Base-by-base conservation (phyloP, 805 yeast species). In the Zygotorulaspora sp. region DNA sequence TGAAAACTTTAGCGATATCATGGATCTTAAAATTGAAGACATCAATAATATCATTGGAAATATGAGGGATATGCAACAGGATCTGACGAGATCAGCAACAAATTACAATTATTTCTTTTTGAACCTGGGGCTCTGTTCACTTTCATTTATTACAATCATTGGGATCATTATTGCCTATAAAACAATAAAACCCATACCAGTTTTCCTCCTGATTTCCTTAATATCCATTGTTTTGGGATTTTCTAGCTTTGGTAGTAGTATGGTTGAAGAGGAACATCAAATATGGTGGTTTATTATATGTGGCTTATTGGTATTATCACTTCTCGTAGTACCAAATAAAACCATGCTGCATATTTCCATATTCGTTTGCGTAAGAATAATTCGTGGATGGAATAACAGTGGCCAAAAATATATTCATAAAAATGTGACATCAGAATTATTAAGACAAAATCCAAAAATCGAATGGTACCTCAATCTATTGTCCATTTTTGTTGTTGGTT, bases 181-280 rank as follows among this genome's bases (percentile, higher is more conserved):
- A 3, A 24, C 20, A 4, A 41, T 44, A 32, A 19, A 23, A 17
- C 16, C 36, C 9, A 14, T 18, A 3, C 10, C 26, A 7, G 12
- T 38, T 10, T 40, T 43, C 11, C 4, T 51, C 40, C 4, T 46
- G 43, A 8, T 51, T 52, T 20, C 58, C 51, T 13, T 35, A 38
- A 39, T 53, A 53, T 49, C 65, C 13, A 29, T 70, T 26, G 32
- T 67, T 0, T 70, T 79, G 37, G 73, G 80, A 2, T 24, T 68
- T 0, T 70, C 85, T 0, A 71, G 81, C 47, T 86, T 89, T 63
- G 96, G 89, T 8, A 86, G 94, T 43, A 89, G 96, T 18, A 68
- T 89, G 40, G 83, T 92, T 12, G 98, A 92, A 54, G 98, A 92
- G 58, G 98, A 92, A 55, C 95, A 92, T 55, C 96, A 89, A 55